Evolutionary conservation across 768 basidiomycete species (phyloP), one percentile per base, ranked within the genome.

Genomic region (Russula brevipes): DNA sequence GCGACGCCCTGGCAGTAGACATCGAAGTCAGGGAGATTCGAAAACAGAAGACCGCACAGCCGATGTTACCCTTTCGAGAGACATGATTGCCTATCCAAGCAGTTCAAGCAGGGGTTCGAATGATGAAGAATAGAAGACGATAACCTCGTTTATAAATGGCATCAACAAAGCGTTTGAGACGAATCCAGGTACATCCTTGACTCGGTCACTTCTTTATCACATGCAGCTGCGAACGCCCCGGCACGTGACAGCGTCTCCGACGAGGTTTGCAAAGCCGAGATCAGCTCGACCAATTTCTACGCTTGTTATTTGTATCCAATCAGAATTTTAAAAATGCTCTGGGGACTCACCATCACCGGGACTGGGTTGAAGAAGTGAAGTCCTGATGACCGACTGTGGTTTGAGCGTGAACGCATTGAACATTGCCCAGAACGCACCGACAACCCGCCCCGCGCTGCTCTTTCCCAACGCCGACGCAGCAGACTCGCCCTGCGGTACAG

Each of bases 281-380:
- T 97, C 5, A 98, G 77, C 73, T 98, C 95, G n/a, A 97, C 94
- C 6, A 97, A 78, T 87, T 89, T 91, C 93, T 76, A 44, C 16
- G 42, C 45, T 16, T 16, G 3, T 4, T 16, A 9, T 19, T 38
- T 9, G 19, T 30, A 49, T 2, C 42, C 24, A 38, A 49, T 2
- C 42, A 30, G 33, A 5, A n/a, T 10, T 24, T 16, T 49, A 24
- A 41, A 35, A 9, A 11, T 11, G 11, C 24, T 12, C 17, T 49
- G 44, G 7, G 42, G 17, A 67, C 82, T 55, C 71, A 91, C 91
- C 94, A 97, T 97, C 38, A 96, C 90, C 3, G 95, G 95, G 4
- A 97, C 95, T 4, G 95, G 95, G 70, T 98, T 96, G 78, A 97
- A 96, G 79, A 94, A 97, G 73, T 96, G 94, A 46, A 96, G 77